These are phyloP conservation scores for Aspergillus cavernicola DNA, from an alignment of 495 filamentous ascomycete species.

Conservation along the genomic window DNA sequence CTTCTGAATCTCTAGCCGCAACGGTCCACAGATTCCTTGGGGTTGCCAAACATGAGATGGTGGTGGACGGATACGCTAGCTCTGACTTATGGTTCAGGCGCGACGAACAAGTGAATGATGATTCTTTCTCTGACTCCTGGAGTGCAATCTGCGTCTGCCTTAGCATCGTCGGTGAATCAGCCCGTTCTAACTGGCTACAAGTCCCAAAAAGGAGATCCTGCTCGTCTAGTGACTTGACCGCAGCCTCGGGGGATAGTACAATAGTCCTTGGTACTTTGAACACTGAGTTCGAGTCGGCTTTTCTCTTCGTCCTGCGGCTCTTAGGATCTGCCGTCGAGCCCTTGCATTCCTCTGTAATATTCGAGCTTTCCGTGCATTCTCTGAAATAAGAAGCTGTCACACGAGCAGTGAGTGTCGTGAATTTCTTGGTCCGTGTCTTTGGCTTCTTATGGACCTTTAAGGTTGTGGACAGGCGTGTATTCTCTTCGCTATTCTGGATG, in stretches of 20 bases:
- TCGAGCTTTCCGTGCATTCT: conserved; percentile 13
- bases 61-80: conserved; percentile 1
- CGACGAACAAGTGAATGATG: not conserved
- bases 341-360: conserved; percentile 10
- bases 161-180: conserved; percentile 66
- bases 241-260: conserved; percentile 70
- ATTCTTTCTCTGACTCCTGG: conserved; percentile 48
- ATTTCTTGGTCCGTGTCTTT: conserved; percentile 65
- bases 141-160: conserved; percentile 69
- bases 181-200: conserved; percentile 79
- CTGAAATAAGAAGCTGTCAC: conserved; percentile 71
- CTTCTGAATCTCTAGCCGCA: conserved; percentile 59
- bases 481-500: conserved; percentile 11
- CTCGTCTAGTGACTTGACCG: conserved; percentile 59
- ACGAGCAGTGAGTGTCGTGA: conserved; percentile 78
- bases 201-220: conserved; percentile 91
- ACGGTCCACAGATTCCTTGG: conserved; percentile 61
- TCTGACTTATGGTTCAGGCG: not conserved
- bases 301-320: conserved; percentile 20
- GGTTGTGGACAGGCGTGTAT: conserved; percentile 7
- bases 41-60: conserved; percentile 25
- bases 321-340: not conserved
- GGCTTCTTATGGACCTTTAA: conserved; percentile 36
- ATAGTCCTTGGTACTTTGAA: conserved; percentile 37
- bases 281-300: conserved; percentile 28